Base-by-base conservation (phyloP, 768 basidiomycete genomes). In the Tylopilus felleus region DNA sequence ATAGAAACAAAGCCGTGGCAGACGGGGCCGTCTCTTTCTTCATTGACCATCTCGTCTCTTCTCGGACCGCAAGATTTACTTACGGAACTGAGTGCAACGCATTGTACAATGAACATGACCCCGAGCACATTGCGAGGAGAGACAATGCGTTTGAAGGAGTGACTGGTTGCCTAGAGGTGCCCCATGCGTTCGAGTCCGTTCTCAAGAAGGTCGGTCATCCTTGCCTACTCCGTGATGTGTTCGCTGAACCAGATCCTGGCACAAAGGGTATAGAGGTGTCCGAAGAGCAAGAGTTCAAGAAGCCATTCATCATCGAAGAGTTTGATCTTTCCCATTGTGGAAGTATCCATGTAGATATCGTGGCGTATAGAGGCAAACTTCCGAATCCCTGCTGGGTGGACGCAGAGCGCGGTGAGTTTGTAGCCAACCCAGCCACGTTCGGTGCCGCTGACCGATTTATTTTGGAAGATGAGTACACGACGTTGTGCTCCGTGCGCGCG, bases 11-110 rank as follows among this genome's bases (percentile, higher is more conserved):
- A 31, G 57, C 57, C 8, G 57, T 58, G 14, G 57, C 57, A n/a
- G 57, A 58, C 12, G 57, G 57, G 7, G 57, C 57, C n/a, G 42
- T 58, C 23, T 58, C 57, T 16, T 58, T 28, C 47, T 48, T 48
- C 16, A 28, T 58, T 6, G 57, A 58, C 13, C 50, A 53, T 44
- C 46, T 58, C n/a, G 57, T 58, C 8, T 45, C 57, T 8, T 53
- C 51, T 28, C 57, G 57, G 4, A 6, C 47, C 3, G 57, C 57
- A 21, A 53, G 57, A 23, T 58, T 53, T 22, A 59, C 57, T 2
- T 58, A 59, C 5, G 57, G 57, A 29, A 58, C 57, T 3, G 46
- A 59, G 36, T 58, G 57, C 47, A 58, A 58, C 33, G 57, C 57
- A 13, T 13, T 38, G 6, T 58, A 52, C 49, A 39, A 58, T 4